Evolutionary conservation across 2,329 filamentous ascomycete genomes (phyloP), one percentile per base, ranked within the genome.

Genomic region (Penicillium thymicola): DNA sequence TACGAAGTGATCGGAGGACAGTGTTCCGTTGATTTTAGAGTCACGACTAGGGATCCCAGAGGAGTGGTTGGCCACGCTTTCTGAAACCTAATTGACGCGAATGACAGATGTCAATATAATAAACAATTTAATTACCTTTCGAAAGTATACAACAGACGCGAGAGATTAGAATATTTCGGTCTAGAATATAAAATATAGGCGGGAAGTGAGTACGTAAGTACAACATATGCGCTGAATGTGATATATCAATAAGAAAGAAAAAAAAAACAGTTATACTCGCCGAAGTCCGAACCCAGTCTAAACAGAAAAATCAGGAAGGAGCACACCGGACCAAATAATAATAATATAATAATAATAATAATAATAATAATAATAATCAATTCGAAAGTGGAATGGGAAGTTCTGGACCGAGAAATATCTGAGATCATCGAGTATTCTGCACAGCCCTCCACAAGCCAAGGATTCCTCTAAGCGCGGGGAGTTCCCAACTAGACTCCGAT

Each of bases 71-170:
- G 67, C 63, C 63, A 66, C 69, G 69, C 67, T 69, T 69, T 65
- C 65, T 50, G 42, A 70, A 72, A 71, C 69, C 68, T 65, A 72
- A 72, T 70, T 69, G 60, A 32, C 63, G 63, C 63, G 51, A 59
- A 55, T 61, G 62, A 61, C 63, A 64, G 61, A 63, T 60, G 61
- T 55, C 60, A 58, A n/a, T 18, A 37, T 16, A 18, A 18, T 21
- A 46, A 41, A 27, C 10, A 32, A 8, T 40, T 7, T 25, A 21
- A 13, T 18, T 36, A 14, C 18, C 18, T 8, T 23, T 13, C 14
- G 3, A 41, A 25, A 42, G 13, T 21, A 44, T n/a, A 25, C 3
- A 7, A 18, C 27, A 36, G 37, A 41, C 42, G 18, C 34, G 23
- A 36, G 28, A 7, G 30, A 45, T 9, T 23, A 32, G 23, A 10